Evolutionary conservation across 139 green algal species (phyloP).

Genomic region (Mychonastes homosphaera): DNA sequence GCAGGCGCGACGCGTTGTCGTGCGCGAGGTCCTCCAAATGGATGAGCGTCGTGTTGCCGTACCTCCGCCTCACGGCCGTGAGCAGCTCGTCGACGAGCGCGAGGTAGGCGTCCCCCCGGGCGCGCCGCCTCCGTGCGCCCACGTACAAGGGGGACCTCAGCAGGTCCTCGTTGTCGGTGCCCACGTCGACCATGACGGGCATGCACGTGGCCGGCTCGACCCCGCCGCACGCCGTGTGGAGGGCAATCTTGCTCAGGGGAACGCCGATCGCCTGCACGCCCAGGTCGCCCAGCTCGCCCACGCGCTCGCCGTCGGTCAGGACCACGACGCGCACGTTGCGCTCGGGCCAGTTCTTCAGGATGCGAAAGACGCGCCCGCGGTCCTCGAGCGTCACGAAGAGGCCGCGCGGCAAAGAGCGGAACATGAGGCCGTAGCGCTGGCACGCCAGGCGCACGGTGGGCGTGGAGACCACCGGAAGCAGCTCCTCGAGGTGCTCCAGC

Average conservation of each 20-base stretch:
- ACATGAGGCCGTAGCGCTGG: slow-evolving; percentile 35
- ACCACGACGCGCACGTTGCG: slow-evolving; percentile 68
- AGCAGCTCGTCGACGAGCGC: slow-evolving; percentile 77
- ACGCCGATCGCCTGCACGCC: slow-evolving; percentile 67
- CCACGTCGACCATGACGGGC: slow-evolving; percentile 36
- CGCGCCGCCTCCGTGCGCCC: slow-evolving; percentile 27
- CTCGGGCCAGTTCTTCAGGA: slow-evolving; percentile 89
- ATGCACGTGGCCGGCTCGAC: slow-evolving; percentile 63
- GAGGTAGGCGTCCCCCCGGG: slow-evolving; percentile 61
- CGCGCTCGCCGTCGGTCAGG: slow-evolving; percentile 69
- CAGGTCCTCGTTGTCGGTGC: slow-evolving; percentile 59
- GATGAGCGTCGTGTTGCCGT: slow-evolving; percentile 69
- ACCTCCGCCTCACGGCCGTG: slow-evolving; percentile 49
- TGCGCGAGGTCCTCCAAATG: slow-evolving; percentile 71
- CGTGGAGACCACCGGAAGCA: slow-evolving; percentile 63
- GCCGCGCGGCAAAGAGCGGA: slow-evolving; percentile 55
- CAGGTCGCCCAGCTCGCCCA: slow-evolving; percentile 59
- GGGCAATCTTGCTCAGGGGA: slow-evolving; percentile 47
- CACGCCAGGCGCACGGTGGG: slow-evolving; percentile 61
- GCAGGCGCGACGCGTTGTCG: slow-evolving; percentile 52
- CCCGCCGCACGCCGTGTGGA: slow-evolving; percentile 70
- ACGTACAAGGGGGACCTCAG: slow-evolving; percentile 51
- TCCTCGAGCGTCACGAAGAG: slow-evolving; percentile 79
- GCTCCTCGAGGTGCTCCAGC: slow-evolving; percentile 69
- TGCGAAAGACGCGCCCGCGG: slow-evolving; percentile 44